Conservation (phyloP, 2,329 filamentous ascomycete genomes). For the Venturia aucupariae region DNA sequence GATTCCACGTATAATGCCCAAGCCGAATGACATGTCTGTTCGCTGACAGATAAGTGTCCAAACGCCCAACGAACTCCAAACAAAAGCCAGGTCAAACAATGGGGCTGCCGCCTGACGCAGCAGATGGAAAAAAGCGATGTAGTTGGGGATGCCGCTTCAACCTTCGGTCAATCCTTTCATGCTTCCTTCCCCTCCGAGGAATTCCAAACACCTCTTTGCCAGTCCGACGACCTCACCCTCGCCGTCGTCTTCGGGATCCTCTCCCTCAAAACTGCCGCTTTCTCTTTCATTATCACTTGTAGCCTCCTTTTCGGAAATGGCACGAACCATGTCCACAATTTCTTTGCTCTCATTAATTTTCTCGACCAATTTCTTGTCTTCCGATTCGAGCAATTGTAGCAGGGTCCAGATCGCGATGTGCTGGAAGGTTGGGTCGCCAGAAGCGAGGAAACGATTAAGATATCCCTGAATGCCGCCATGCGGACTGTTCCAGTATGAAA, state of each 20-base stretch:
- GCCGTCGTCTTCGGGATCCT: constrained; percentile 14
- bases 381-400: constrained; percentile 88
- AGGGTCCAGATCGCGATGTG: constrained; percentile 99
- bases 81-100: neutral
- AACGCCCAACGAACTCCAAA: constrained; percentile 5
- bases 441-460: constrained; percentile 82
- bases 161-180: neutral
- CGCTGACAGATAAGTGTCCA: neutral
- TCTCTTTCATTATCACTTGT: constrained; percentile 49
- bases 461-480: constrained; percentile 95
- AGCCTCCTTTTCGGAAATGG: constrained; percentile 81
- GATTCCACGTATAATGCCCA: neutral
- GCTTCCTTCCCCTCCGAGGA: constrained; percentile 48
- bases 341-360: constrained; percentile 85
- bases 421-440: constrained; percentile 93
- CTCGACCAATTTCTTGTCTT: constrained; percentile 79
- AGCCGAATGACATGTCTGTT: neutral
- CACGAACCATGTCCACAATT: constrained; percentile 83
- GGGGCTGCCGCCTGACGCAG: neutral
- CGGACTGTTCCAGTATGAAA: constrained; percentile 86
- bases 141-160: too few relatives aligned
- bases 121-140: neutral
- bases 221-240: constrained; percentile 78
- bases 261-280: constrained; percentile 56
- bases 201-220: constrained; percentile 80